These are phyloP conservation scores for Wallacemonas sp. DNA, from an alignment of 208 protist genomes.

Conservation along the genomic window DNA sequence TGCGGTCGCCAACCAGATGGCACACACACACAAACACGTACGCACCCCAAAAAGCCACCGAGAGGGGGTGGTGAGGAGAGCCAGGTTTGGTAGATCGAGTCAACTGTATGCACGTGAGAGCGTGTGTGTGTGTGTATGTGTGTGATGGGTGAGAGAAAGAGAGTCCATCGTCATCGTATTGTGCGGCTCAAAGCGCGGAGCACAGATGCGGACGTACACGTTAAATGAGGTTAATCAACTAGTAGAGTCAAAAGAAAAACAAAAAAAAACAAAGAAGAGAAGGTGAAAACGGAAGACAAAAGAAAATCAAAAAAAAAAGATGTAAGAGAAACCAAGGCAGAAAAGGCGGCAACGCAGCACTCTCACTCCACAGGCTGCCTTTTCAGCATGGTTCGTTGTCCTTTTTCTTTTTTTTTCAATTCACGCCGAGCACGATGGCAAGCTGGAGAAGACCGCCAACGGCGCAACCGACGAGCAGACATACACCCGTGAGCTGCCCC, in stretches of 20 bases:
- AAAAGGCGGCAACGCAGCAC: too few species aligned
- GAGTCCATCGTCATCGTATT: too few species aligned
- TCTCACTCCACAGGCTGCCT: too few species aligned
- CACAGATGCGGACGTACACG: slow-evolving; percentile 59
- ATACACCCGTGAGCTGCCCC: slow-evolving; percentile 54
- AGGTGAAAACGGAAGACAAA: not conserved
- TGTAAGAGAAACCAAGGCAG: slow-evolving; percentile 10
- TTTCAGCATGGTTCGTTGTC: too few species aligned
- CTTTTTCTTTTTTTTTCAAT: not conserved
- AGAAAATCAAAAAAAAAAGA: slow-evolving; percentile 9
- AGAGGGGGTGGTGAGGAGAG: too few species aligned
- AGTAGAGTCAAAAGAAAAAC: slow-evolving; percentile 10
- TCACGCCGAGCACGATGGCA: slow-evolving; percentile 10
- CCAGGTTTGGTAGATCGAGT: too few species aligned
- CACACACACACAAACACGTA: too few species aligned
- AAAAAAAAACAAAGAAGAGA: slow-evolving; percentile 3
- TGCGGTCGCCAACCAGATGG: too few species aligned
- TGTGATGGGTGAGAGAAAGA: too few species aligned
- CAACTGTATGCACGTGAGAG: too few species aligned
- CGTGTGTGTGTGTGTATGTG: too few species aligned
- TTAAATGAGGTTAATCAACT: slow-evolving; percentile 7
- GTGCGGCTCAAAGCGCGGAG: slow-evolving; percentile 59
- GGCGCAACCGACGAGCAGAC: slow-evolving; percentile 59
- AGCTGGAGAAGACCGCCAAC: slow-evolving; percentile 23
- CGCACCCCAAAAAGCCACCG: too few species aligned